phyloP scores from a whole-genome alignment of 2,329 filamentous ascomycete genomes.

The Septoria petroselini region DNA sequence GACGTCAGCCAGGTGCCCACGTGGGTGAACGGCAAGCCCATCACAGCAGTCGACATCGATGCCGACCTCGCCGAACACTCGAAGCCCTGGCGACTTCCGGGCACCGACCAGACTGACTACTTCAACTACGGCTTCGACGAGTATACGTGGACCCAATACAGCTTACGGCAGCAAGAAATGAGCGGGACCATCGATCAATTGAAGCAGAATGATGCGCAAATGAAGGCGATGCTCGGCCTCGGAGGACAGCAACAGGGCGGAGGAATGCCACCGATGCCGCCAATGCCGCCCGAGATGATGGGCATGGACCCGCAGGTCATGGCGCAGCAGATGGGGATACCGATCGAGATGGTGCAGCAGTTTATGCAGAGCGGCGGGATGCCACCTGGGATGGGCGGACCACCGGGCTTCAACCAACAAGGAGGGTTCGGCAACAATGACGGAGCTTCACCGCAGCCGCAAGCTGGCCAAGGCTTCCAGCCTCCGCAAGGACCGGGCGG shows the following conservation, averaged over 20 bases:
- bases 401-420: constrained; percentile 26
- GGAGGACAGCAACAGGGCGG: constrained; percentile 29
- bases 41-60: constrained; percentile 54
- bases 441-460: constrained; percentile 28
- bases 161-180: constrained; percentile 78
- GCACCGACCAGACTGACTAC: constrained; percentile 91
- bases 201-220: constrained; percentile 65
- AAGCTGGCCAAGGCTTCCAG: constrained; percentile 32
- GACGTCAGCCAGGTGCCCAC: constrained; percentile 80
- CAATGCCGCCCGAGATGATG: constrained; percentile 27
- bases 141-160: constrained; percentile 95
- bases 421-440: constrained; percentile 24
- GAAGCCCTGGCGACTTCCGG: constrained; percentile 93
- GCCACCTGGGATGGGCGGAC: constrained; percentile 24
- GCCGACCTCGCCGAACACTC: constrained; percentile 62
- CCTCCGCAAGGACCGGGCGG: constrained; percentile 29
- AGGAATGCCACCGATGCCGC: constrained; percentile 24
- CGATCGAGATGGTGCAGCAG: constrained; percentile 22
- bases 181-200: constrained; percentile 75
- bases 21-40: constrained; percentile 73
- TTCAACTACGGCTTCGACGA: constrained; percentile 99
- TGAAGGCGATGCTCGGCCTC: constrained; percentile 58
- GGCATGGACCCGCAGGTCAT: constrained; percentile 51
- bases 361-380: constrained; percentile 37
- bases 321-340: constrained; percentile 48